Evolutionary conservation across 2,329 filamentous ascomycete species (phyloP).

Genomic region (Thelonectria blattea): DNA sequence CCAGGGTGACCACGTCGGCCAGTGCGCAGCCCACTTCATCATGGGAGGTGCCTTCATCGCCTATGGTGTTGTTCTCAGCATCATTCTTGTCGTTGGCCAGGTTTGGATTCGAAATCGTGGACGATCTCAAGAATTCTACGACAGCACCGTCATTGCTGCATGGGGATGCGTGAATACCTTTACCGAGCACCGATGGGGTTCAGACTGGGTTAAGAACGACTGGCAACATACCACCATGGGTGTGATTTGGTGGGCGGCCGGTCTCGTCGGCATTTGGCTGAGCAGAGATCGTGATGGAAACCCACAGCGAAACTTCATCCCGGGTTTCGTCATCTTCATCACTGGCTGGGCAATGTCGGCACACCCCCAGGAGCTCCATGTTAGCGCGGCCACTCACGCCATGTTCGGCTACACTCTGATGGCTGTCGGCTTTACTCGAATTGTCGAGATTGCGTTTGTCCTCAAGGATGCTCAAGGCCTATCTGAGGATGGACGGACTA

Average conservation of each 20-base stretch:
- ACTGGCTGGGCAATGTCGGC: conserved; percentile 96
- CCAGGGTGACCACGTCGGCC: conserved; percentile 85
- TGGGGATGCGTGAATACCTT: conserved; percentile 99
- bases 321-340: conserved; percentile 86
- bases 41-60: conserved; percentile 97
- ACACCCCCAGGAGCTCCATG: conserved; percentile 82
- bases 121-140: conserved; percentile 95
- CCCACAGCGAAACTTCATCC: conserved; percentile 91
- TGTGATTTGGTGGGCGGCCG: conserved; percentile 97
- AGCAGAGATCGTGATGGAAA: conserved; percentile 81
- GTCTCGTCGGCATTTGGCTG: conserved; percentile 89
- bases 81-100: conserved; percentile 88
- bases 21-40: conserved; percentile 96
- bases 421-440: conserved; percentile 81
- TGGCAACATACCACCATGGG: conserved; percentile 99
- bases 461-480: conserved; percentile 73
- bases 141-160: conserved; percentile 85
- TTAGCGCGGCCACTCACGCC: conserved; percentile 86
- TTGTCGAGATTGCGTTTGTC: conserved; percentile 91
- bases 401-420: conserved; percentile 96
- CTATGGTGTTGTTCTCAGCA: conserved; percentile 86
- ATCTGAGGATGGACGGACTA: conserved; percentile 70
- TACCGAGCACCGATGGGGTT: conserved; percentile 94
- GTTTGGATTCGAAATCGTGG: conserved; percentile 82
- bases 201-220: conserved; percentile 88